A percentile compares a stretch with the other conserved stretches of the same genome.
Conservation (phyloP, 2,329 filamentous ascomycete genomes). For the Aspergillus uvarum region DNA sequence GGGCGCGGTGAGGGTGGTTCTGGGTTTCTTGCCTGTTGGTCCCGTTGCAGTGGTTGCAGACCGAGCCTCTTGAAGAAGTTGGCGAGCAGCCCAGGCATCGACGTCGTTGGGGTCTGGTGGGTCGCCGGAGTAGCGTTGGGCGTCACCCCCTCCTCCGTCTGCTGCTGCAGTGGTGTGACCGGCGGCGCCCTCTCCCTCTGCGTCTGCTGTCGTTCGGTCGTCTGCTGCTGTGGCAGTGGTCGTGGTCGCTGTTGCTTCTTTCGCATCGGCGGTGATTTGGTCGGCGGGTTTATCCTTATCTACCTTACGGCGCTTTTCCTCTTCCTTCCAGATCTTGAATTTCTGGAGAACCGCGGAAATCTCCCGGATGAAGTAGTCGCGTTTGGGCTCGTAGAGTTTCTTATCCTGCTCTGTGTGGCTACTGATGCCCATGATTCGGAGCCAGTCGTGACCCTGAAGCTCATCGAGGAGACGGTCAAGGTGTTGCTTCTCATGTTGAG, state of each 20-base stretch:
- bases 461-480: slow-evolving; percentile 72
- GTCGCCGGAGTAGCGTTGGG: slow-evolving; percentile 46
- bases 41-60: slow-evolving; percentile 39
- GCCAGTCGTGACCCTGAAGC: slow-evolving; percentile 87
- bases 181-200: slow-evolving; percentile 29
- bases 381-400: slow-evolving; percentile 81
- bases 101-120: slow-evolving; percentile 67
- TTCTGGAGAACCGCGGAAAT: slow-evolving; percentile 81
- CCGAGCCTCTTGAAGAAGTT: slow-evolving; percentile 71
- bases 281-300: slow-evolving; percentile 63
- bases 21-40: slow-evolving; percentile 42
- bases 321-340: slow-evolving; percentile 81
- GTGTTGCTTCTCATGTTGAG: slow-evolving; percentile 66
- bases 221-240: slow-evolving; percentile 35
- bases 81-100: slow-evolving; percentile 69
- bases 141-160: slow-evolving; percentile 12
- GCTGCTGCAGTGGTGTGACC: slow-evolving; percentile 11
- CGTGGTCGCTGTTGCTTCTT: slow-evolving; percentile 3
- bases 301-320: slow-evolving; percentile 79
- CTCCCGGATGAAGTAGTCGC: slow-evolving; percentile 79
- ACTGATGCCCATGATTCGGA: slow-evolving; percentile 85
- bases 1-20: slow-evolving; percentile 12
- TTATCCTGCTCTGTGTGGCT: slow-evolving; percentile 81
- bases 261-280: neutral
- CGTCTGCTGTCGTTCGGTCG: slow-evolving; percentile 47